Evolutionary conservation across 2,329 filamentous ascomycete species (phyloP).

Genomic region (Microsporum audouinii): DNA sequence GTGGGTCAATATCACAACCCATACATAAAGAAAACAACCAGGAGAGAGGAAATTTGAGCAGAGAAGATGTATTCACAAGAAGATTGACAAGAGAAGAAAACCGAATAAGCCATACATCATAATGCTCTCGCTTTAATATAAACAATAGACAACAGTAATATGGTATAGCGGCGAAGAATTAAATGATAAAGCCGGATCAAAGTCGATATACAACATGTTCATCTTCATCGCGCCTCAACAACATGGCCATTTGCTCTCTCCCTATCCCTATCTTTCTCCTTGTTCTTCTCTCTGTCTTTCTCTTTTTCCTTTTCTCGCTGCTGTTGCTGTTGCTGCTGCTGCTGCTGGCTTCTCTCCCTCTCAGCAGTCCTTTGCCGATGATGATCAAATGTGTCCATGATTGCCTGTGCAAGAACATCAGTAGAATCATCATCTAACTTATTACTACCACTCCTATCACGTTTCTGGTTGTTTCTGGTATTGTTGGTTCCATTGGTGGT

Average conservation of each 20-base stretch:
- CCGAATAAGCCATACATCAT: neutral
- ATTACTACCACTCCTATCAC: neutral
- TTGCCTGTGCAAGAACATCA: conserved; percentile 32
- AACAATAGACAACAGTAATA: neutral
- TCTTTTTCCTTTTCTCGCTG: conserved; percentile 6
- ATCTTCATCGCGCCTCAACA: neutral
- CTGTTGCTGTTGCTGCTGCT: neutral
- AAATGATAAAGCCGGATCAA: neutral
- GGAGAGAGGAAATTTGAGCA: neutral
- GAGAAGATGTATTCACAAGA: neutral
- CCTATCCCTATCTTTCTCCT: neutral
- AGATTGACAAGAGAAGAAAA: neutral
- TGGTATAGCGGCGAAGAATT: neutral
- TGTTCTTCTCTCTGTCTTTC: neutral
- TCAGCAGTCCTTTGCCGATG: conserved; percentile 25
- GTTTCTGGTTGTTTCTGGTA: neutral
- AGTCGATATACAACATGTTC: neutral
- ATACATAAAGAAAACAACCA: neutral
- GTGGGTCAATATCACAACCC: neutral
- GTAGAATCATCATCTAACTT: conserved; percentile 29
- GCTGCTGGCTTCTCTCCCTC: conserved; percentile 9
- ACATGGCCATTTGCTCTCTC: neutral
- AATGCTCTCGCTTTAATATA: neutral
- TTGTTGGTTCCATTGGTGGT: neutral
- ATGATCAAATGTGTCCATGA: conserved; percentile 33